Percentiles rank a stretch among this genome's conserved stretches.
These are phyloP conservation scores for Metroxylon sagu DNA, from an alignment of 176 grass and related monocot species.

Conservation along the genomic window DNA sequence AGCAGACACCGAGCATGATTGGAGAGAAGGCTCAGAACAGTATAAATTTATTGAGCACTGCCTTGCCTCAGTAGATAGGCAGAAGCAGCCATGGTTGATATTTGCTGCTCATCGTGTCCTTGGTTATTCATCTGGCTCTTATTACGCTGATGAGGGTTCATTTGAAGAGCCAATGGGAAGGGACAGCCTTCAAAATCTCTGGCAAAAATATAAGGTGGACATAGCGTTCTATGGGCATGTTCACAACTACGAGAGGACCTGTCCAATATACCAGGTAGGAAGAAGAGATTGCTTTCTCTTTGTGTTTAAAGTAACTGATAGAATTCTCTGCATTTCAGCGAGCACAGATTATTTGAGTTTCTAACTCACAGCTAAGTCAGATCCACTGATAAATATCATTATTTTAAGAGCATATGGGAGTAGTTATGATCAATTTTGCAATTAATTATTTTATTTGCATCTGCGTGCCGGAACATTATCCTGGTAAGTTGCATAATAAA, in stretches of 20 bases:
- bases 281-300: background rate
- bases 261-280: constrained; percentile 57
- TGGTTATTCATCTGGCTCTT: constrained; percentile 56
- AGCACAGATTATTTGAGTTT: too few relatives aligned
- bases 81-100: constrained; percentile 80
- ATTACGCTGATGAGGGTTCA: constrained; percentile 30
- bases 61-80: constrained; percentile 61
- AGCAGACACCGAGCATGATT: constrained; percentile 79
- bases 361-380: too few relatives aligned
- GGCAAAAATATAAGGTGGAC: constrained; percentile 67
- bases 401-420: too few relatives aligned
- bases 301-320: background rate
- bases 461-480: too few relatives aligned
- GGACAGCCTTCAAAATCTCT: constrained; percentile 57
- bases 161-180: constrained; percentile 65
- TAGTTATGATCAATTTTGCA: too few relatives aligned
- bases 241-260: constrained; percentile 88
- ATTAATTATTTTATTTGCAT: too few relatives aligned
- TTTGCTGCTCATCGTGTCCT: constrained; percentile 82
- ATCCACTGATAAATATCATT: too few relatives aligned
- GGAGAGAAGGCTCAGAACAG: constrained; percentile 76
- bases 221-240: constrained; percentile 73
- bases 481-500: too few relatives aligned
- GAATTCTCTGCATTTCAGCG: background rate
- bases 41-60: constrained; percentile 66